A percentile compares a stretch with the other conserved stretches of the same genome.
Conservation (phyloP, 257 asterid species). For the Scutellaria barbata region DNA sequence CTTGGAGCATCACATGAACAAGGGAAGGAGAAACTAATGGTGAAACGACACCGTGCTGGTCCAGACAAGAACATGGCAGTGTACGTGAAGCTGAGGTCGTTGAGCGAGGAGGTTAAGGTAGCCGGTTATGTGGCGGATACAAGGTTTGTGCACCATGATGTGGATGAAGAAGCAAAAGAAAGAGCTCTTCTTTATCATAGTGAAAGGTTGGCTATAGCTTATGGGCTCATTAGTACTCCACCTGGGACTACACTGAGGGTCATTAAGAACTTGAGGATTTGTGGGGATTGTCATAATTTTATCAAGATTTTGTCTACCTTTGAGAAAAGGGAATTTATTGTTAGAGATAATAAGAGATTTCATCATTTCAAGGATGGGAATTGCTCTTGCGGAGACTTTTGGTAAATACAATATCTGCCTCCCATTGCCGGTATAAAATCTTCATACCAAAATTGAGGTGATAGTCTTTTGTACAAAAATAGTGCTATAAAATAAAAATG, state of each 20-base stretch:
- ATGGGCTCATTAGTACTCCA: conserved; percentile 51
- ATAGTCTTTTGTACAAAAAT: no score
- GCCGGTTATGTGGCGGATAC: conserved; percentile 53
- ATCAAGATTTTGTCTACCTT: conserved; percentile 51
- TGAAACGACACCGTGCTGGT: not conserved
- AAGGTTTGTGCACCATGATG: conserved; percentile 45
- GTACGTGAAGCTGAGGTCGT: conserved; percentile 40
- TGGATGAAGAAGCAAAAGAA: conserved; percentile 50
- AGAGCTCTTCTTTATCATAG: conserved; percentile 53
- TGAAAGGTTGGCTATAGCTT: conserved; percentile 52
- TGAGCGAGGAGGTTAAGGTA: conserved; percentile 40
- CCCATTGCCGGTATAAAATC: no score
- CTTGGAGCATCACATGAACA: no score
- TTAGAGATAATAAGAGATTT: conserved; percentile 58
- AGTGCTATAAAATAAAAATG: no score
- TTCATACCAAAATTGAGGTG: no score
- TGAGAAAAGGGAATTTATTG: conserved; percentile 47
- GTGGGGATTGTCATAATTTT: conserved; percentile 58
- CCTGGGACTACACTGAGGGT: conserved; percentile 50
- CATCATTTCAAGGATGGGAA: conserved; percentile 58
- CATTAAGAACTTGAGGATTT: conserved; percentile 56
- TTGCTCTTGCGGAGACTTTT: conserved; percentile 56
- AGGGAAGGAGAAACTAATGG: conserved; percentile 15
- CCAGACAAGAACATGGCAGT: conserved; percentile 40
- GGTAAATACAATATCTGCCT: conserved; percentile 34